Percentiles rank a stretch among this genome's conserved stretches.
These are phyloP conservation scores for Lizonia empirigonia DNA, from an alignment of 2,329 filamentous ascomycete species.

Conservation along the genomic window DNA sequence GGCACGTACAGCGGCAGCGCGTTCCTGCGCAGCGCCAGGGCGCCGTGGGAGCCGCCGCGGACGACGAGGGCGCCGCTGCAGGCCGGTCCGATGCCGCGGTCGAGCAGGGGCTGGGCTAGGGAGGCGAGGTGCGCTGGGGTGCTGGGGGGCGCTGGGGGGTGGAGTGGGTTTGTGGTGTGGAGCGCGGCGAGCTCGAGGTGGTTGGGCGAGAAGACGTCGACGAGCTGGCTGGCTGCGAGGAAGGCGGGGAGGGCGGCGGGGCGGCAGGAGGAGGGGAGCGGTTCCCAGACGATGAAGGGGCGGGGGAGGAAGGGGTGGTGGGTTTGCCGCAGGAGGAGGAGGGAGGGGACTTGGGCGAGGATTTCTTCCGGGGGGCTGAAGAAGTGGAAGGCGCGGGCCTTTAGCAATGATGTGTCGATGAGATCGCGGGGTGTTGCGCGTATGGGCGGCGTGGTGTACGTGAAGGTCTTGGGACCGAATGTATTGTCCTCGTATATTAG, in stretches of 20 bases:
- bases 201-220: slow-evolving; percentile 35
- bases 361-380: slow-evolving; percentile 28
- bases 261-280: slow-evolving; percentile 24
- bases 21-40: background rate
- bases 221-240: slow-evolving; percentile 20
- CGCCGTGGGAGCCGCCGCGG: slow-evolving; percentile 22
- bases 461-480: slow-evolving; percentile 30
- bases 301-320: background rate
- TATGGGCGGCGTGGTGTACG: slow-evolving; percentile 24
- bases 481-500: slow-evolving; percentile 30
- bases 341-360: slow-evolving; percentile 16
- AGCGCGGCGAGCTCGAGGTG: slow-evolving; percentile 27
- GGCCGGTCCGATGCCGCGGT: background rate
- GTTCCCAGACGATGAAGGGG: slow-evolving; percentile 31
- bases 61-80: slow-evolving; percentile 15
- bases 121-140: background rate
- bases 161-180: too few species aligned
- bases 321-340: slow-evolving; percentile 15
- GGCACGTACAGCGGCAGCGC: slow-evolving; percentile 16
- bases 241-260: slow-evolving; percentile 11
- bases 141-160: background rate
- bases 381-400: slow-evolving; percentile 25
- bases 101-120: background rate
- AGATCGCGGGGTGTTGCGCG: slow-evolving; percentile 18
- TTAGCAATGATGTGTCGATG: slow-evolving; percentile 13